A percentile compares a stretch with the other conserved stretches of the same genome.
Conservation (phyloP, 176 grass and related monocot species). For the Carex kokanica region DNA sequence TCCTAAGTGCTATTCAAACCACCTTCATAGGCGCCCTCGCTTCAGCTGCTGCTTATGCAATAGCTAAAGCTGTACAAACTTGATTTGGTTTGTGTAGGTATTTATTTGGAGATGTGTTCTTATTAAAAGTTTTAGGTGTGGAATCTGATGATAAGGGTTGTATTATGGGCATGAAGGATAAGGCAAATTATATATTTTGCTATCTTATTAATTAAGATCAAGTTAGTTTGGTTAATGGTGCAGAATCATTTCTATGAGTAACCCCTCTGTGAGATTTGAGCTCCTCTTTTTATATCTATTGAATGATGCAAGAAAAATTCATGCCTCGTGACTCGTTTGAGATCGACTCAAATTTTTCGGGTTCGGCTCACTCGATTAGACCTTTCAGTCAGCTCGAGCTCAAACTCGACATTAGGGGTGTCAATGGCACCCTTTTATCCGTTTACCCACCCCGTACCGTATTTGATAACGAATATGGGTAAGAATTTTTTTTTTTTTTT, state of each 20-base stretch:
- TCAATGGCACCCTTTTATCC: too few species aligned
- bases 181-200: background rate
- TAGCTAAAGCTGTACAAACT: constrained; percentile 73
- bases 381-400: too few species aligned
- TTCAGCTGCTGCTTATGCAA: constrained; percentile 70
- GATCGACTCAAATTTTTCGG: too few species aligned
- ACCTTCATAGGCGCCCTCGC: constrained; percentile 69
- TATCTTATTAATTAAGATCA: background rate
- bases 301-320: background rate
- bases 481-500: too few species aligned
- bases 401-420: too few species aligned
- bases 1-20: constrained; percentile 72
- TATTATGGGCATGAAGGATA: background rate
- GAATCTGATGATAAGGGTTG: background rate
- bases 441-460: too few species aligned
- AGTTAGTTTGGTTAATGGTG: constrained; percentile 5
- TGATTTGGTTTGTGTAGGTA: constrained; percentile 12
- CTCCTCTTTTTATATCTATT: background rate
- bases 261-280: background rate
- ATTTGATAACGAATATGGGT: too few species aligned
- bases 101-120: background rate
- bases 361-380: too few species aligned
- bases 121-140: background rate
- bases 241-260: background rate
- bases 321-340: too few species aligned